Conservation (phyloP, 257 asterid species). For the Fraxinus anomala region DNA sequence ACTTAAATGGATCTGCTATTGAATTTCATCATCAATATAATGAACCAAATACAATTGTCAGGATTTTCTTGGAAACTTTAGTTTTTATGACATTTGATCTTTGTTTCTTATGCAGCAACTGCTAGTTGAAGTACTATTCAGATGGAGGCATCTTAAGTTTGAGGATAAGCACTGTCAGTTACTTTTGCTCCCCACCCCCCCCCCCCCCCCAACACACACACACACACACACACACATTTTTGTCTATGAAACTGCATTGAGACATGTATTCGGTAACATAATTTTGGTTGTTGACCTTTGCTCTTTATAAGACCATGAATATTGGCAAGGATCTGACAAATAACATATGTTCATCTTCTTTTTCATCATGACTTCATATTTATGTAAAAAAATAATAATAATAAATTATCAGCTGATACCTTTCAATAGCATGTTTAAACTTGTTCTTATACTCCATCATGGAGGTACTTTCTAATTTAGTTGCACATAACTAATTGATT, state of each 20-base stretch:
- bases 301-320: background rate
- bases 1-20: background rate
- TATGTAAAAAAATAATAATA: background rate
- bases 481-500: conserved; percentile 9
- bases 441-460: conserved; percentile 5
- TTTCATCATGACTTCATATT: background rate
- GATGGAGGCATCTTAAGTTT: background rate
- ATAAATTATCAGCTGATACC: background rate
- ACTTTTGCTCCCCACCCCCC: background rate
- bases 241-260: conserved; percentile 3
- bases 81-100: background rate
- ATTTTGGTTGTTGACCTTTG: background rate
- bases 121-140: conserved; percentile 1
- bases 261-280: background rate
- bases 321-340: background rate
- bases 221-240: no score
- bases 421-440: background rate
- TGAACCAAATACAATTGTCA: background rate
- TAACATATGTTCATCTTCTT: background rate
- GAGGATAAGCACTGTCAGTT: background rate
- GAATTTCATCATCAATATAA: background rate
- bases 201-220: no score
- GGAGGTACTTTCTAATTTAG: conserved; percentile 12
- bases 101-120: background rate
- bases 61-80: background rate